These are phyloP conservation scores for Ogataea minuta DNA, from an alignment of 805 yeast genomes.

Conservation along the genomic window DNA sequence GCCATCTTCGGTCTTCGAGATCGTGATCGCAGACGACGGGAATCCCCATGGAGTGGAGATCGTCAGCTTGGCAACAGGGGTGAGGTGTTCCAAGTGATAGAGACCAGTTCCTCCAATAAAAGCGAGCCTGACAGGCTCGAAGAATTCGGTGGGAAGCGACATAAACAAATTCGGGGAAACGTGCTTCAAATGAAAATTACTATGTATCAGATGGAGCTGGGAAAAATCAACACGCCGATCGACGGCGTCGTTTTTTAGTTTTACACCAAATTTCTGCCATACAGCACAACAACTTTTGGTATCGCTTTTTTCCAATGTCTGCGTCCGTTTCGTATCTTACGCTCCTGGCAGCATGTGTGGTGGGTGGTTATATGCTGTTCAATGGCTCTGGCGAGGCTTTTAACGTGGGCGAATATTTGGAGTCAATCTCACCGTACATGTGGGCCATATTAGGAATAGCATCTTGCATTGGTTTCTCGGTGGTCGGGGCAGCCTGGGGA, in stretches of 20 bases:
- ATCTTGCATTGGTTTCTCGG: slow-evolving; percentile 88
- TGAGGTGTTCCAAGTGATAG: slow-evolving; percentile 76
- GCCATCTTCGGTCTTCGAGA: slow-evolving; percentile 73
- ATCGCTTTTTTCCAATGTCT: slow-evolving; percentile 11
- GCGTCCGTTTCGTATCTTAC: slow-evolving; percentile 24
- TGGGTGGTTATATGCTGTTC: slow-evolving; percentile 63
- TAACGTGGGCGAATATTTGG: slow-evolving; percentile 85
- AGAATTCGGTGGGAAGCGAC: slow-evolving; percentile 36
- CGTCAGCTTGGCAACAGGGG: slow-evolving; percentile 81
- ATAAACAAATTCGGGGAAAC: slow-evolving; percentile 3
- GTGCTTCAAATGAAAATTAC: neutral
- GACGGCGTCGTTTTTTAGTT: slow-evolving; percentile 9
- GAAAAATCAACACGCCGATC: slow-evolving; percentile 4
- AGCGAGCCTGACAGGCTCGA: slow-evolving; percentile 74
- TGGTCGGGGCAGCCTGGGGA: slow-evolving; percentile 99
- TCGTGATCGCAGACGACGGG: slow-evolving; percentile 91
- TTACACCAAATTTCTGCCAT: slow-evolving; percentile 9
- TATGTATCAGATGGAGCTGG: slow-evolving; percentile 1
- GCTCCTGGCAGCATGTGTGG: slow-evolving; percentile 31
- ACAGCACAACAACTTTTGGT: slow-evolving; percentile 12
- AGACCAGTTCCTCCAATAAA: slow-evolving; percentile 99
- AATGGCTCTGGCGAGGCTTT: slow-evolving; percentile 91
- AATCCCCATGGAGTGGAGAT: slow-evolving; percentile 96
- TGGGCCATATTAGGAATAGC: slow-evolving; percentile 95
- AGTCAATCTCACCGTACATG: slow-evolving; percentile 87